phyloP scores from a whole-genome alignment of 257 asterid species.

The Fraxinus americana region DNA sequence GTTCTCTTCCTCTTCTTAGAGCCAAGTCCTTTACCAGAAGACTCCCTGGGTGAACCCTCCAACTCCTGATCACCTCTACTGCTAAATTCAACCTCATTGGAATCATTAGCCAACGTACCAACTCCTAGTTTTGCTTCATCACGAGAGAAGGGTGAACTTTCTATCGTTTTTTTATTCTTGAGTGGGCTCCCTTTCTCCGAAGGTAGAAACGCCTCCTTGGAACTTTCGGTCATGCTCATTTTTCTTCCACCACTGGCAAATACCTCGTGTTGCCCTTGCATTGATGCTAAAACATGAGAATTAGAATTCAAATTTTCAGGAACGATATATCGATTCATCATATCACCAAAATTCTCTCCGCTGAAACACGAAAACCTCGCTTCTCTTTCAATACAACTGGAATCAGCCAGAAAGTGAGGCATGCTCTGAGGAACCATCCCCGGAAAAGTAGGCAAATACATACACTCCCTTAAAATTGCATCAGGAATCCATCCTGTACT shows the following conservation, averaged over 20 bases:
- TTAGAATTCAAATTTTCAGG: slow-evolving; percentile 43
- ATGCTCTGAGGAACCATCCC: slow-evolving; percentile 61
- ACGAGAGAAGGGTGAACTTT: slow-evolving; percentile 30
- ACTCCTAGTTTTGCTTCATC: slow-evolving; percentile 55
- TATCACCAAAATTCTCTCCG: slow-evolving; percentile 70
- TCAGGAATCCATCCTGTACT: slow-evolving; percentile 49
- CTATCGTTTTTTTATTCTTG: slow-evolving; percentile 52
- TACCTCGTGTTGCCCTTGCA: slow-evolving; percentile 50
- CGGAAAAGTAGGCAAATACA: slow-evolving; percentile 57
- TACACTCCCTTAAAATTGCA: slow-evolving; percentile 56
- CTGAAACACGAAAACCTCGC: slow-evolving; percentile 83
- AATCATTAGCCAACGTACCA: slow-evolving; percentile 51
- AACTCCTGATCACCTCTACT: slow-evolving; percentile 58
- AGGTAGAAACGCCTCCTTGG: slow-evolving; percentile 34
- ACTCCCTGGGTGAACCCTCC: slow-evolving; percentile 41
- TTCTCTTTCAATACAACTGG: slow-evolving; percentile 83
- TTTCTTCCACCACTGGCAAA: slow-evolving; percentile 36
- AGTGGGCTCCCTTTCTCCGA: slow-evolving; percentile 50
- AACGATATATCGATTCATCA: slow-evolving; percentile 47
- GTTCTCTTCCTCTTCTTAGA: slow-evolving; percentile 76
- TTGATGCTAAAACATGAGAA: slow-evolving; percentile 40
- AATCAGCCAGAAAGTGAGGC: slow-evolving; percentile 82
- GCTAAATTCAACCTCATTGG: slow-evolving; percentile 74
- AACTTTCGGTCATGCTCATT: slow-evolving; percentile 36
- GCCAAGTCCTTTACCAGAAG: slow-evolving; percentile 50